Base-by-base conservation (phyloP, 371 early-diverging fungal genomes). In the Thermomucor indicae-seudaticae region DNA sequence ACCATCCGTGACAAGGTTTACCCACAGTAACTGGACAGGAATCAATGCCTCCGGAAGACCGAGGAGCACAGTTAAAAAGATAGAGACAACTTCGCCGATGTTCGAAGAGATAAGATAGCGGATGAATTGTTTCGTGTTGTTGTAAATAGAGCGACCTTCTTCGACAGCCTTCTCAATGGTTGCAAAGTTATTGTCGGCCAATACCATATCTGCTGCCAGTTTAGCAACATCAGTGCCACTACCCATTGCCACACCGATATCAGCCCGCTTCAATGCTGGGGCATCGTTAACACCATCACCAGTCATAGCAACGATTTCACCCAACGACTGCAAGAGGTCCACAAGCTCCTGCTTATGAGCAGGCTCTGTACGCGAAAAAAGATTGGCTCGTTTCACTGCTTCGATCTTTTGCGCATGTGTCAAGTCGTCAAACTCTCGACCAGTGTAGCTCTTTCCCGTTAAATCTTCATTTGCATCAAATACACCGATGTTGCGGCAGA, bases 281-380 rank as follows among this genome's bases (percentile, higher is more conserved):
- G 97, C 97, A 68, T 99, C 98, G 69, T 98, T 97, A 34, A 96
- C 97, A 76, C 98, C 98, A 65, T 99, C 99, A 49, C 99, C 99
- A 10, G 97, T 97, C 96, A 99, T 96, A 29, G 96, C 98, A 19
- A 96, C 97, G 31, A 98, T 84, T 89, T 90, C 88, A 6, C 97
- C 98, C 23, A 79, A 62, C 20, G 70, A 75, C 68, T 96, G 89
- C 55, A 99, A 76, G 29, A 94, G 63, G 65, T 93, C 86, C 3
- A 98, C 96, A 57, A 98, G 75, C 63, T 91, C 79, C 62, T 85
- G 80, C 76, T 99, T 99, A 79, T 98, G 96, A 29, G 87, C 70
- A 37, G 98, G 98, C 69, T 95, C 95, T 0, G 94, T 91, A 51
- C 98, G 83, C 17, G 94, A 91, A 65, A 99, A 97, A 49, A 99